Conservation (phyloP, 805 yeast species). For the Kodamaea neixiangensis region DNA sequence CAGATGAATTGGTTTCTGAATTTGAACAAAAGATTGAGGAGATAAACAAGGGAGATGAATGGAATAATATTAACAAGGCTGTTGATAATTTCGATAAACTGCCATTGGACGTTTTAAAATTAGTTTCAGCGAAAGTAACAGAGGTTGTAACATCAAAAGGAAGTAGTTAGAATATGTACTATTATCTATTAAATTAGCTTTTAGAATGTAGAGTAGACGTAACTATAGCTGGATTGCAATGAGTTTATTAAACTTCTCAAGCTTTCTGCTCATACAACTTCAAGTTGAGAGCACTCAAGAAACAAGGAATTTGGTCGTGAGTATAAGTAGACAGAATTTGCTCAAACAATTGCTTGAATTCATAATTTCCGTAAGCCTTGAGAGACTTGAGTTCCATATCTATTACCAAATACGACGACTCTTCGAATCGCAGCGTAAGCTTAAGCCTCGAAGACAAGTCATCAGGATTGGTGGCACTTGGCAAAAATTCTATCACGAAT, state of each 20-base stretch:
- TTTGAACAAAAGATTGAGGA: conserved; percentile 35
- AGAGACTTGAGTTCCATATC: conserved; percentile 58
- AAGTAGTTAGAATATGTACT: not conserved
- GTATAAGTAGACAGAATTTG: conserved; percentile 68
- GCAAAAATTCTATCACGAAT: conserved; percentile 66
- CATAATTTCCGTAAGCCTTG: conserved; percentile 49
- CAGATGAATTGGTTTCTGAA: conserved; percentile 38
- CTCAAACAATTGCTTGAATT: conserved; percentile 41
- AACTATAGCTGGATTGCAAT: not conserved
- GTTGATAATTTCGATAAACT: conserved; percentile 45
- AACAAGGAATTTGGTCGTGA: conserved; percentile 71
- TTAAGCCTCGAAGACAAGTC: conserved; percentile 56
- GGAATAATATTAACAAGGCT: conserved; percentile 56
- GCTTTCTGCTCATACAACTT: conserved; percentile 44
- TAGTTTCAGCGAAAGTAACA: conserved; percentile 15
- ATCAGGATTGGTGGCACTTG: conserved; percentile 42
- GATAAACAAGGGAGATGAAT: conserved; percentile 62
- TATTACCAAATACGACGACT: conserved; percentile 50
- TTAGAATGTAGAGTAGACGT: not conserved
- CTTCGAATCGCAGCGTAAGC: conserved; percentile 48
- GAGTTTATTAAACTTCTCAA: not conserved
- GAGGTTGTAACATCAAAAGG: conserved; percentile 2
- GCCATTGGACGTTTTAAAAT: conserved; percentile 41
- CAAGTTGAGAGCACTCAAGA: conserved; percentile 71
- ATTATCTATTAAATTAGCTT: not conserved